Base-by-base conservation (phyloP, 2,329 filamentous ascomycete genomes). In the Trichoderma oligosporum region DNA sequence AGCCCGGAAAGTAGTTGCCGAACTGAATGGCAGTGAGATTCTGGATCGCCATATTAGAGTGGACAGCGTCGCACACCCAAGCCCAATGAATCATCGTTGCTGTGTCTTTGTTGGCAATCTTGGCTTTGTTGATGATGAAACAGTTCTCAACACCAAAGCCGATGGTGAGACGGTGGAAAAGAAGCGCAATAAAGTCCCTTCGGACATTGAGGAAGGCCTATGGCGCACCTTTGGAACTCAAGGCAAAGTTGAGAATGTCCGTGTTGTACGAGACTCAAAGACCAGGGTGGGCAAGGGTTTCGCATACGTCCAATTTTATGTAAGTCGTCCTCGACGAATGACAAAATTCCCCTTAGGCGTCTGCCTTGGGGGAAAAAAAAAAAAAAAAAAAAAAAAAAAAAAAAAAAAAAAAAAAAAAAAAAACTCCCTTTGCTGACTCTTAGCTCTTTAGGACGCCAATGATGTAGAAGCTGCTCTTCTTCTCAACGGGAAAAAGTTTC, bases 61-160 rank as follows among this genome's bases (percentile, higher is more conserved):
- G 22, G 94, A 99, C 74, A 90, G 86, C 63, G 86, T 99, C 31
- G 90, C 92, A 0, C 91, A 97, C 72, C 94, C 94, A 0, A 81
- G 88, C 12, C 83, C 86, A 38, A 84, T 86, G 16, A 93, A 96
- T 68, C 86, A 96, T 71, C 86, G 88, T 59, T 88, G 92, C 55
- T 99, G 94, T 71, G 86, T 99, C 14, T 99, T 99, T 68, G 89
- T 99, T 24, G 94, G 94, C 45, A 99, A 99, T 68, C 81, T 99
- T 1, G 91, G 91, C 48, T 99, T 99, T 67, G 90, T 99, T 14
- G 93, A 97, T 67, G 91, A 97, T 63, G 92, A 97, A 74, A 88
- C 83, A 36, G 79, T 87, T 49, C 74, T 88, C 20, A 82, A 82
- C 51, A 82, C 84, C 16, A 83, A 82, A 48, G 80, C 85, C 31